These are phyloP conservation scores for Fonsecaea erecta DNA, from an alignment of 2,329 filamentous ascomycete species.

Conservation along the genomic window DNA sequence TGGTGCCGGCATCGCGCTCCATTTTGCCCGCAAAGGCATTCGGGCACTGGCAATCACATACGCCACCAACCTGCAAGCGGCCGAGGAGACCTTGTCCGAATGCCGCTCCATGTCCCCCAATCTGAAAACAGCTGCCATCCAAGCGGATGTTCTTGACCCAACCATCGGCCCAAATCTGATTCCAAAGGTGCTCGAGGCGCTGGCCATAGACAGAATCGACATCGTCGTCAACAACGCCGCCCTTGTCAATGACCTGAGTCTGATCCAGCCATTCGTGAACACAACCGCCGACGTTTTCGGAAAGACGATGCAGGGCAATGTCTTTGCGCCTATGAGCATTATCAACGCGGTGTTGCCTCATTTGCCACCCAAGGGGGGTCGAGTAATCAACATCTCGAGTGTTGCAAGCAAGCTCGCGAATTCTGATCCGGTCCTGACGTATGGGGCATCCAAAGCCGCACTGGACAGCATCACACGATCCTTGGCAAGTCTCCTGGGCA, in stretches of 20 bases:
- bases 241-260: conserved; percentile 13
- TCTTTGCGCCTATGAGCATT: conserved; percentile 23
- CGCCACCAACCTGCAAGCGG: conserved; percentile 15
- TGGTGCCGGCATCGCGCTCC: conserved; percentile 28
- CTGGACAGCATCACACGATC: conserved; percentile 36
- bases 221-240: conserved; percentile 27
- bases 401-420: conserved; percentile 11
- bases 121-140: conserved; percentile 18
- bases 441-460: conserved; percentile 42
- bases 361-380: conserved; percentile 20
- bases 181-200: conserved; percentile 5
- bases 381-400: conserved; percentile 30
- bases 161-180: conserved; percentile 19
- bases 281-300: conserved; percentile 12
- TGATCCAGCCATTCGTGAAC: conserved; percentile 7
- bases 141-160: conserved; percentile 18
- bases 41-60: conserved; percentile 22
- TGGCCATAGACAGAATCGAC: conserved; percentile 17
- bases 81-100: conserved; percentile 13
- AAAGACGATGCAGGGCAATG: conserved; percentile 24
- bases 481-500: conserved; percentile 25
- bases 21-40: conserved; percentile 20
- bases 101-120: conserved; percentile 5
- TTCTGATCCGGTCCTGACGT: conserved; percentile 15
- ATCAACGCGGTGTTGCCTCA: conserved; percentile 21